A percentile compares a stretch with the other conserved stretches of the same genome.
phyloP scores from a whole-genome alignment of 2,329 filamentous ascomycete genomes.

The Ophiobolus disseminans region DNA sequence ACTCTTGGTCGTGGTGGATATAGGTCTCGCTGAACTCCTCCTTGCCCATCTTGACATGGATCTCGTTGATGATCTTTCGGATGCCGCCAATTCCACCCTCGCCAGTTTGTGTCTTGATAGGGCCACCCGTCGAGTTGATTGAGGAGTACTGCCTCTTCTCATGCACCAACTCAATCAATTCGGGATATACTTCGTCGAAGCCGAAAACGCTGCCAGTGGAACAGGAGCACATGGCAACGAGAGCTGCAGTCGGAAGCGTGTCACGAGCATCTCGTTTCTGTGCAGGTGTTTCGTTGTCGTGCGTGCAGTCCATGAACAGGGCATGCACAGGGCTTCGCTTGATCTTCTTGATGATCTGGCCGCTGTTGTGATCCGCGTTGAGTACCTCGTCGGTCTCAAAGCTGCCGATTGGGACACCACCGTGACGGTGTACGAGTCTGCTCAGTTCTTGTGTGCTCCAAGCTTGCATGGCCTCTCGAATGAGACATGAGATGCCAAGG shows the following conservation, averaged over 20 bases:
- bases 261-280: conserved; percentile 95
- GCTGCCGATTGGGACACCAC: conserved; percentile 92
- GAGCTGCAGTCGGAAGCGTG: conserved; percentile 89
- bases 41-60: conserved; percentile 94
- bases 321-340: conserved; percentile 89
- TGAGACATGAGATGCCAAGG: conserved; percentile 87
- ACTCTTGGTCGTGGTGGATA: conserved; percentile 94
- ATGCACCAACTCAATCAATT: conserved; percentile 88
- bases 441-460: conserved; percentile 96
- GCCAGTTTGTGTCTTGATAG: conserved; percentile 70
- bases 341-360: conserved; percentile 78
- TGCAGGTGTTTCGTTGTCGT: conserved; percentile 95
- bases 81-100: conserved; percentile 86
- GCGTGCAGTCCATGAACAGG: conserved; percentile 98
- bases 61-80: conserved; percentile 92
- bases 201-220: conserved; percentile 97
- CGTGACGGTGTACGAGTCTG: conserved; percentile 89
- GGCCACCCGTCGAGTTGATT: conserved; percentile 67
- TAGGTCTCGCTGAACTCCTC: conserved; percentile 95
- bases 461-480: conserved; percentile 97
- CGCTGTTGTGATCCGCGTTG: conserved; percentile 59
- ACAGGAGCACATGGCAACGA: conserved; percentile 95
- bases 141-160: conserved; percentile 87
- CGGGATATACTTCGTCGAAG: conserved; percentile 95
- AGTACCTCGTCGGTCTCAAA: conserved; percentile 92